phyloP scores from a whole-genome alignment of 129 eudicot genomes.

The Ambrosia trifida region DNA sequence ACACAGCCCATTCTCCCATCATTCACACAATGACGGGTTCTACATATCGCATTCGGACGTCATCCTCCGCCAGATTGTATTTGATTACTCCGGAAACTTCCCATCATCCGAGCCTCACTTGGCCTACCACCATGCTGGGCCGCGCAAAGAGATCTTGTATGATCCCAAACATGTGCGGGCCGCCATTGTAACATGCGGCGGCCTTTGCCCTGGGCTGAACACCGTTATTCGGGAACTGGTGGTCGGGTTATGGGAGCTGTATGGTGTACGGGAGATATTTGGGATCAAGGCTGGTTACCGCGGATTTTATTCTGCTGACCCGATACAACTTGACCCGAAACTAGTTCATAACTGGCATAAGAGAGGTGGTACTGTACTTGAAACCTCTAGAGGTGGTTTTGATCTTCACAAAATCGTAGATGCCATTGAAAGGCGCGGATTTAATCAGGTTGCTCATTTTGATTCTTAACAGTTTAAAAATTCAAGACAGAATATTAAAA shows the following conservation, averaged over 20 bases:
- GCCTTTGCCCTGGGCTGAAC: constrained; percentile 79
- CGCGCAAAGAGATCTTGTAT: constrained; percentile 48
- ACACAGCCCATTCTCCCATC: constrained; percentile 51
- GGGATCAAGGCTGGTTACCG: constrained; percentile 70
- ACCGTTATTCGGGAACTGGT: constrained; percentile 84
- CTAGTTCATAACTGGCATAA: constrained; percentile 71
- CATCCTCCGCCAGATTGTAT: constrained; percentile 56
- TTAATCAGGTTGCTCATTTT: constrained; percentile 48
- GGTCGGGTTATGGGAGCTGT: constrained; percentile 72
- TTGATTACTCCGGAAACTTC: constrained; percentile 45
- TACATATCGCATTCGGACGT: constrained; percentile 57
- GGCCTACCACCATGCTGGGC: constrained; percentile 80
- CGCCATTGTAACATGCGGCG: constrained; percentile 86
- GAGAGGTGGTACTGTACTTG: constrained; percentile 69
- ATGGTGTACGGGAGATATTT: constrained; percentile 64
- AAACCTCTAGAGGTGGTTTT: constrained; percentile 81
- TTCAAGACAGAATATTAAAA: no score
- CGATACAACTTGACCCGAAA: constrained; percentile 55
- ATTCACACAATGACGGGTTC: constrained; percentile 40
- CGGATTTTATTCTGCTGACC: constrained; percentile 59
- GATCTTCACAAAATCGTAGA: constrained; percentile 67
- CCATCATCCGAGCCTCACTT: constrained; percentile 40
- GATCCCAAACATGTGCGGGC: constrained; percentile 49
- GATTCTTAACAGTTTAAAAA: no score
- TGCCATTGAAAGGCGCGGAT: constrained; percentile 54